Percentiles rank a stretch among this genome's conserved stretches.
Evolutionary conservation across 1,284 basidiomycete genomes (phyloP).

Genomic region (Trametes sp.): DNA sequence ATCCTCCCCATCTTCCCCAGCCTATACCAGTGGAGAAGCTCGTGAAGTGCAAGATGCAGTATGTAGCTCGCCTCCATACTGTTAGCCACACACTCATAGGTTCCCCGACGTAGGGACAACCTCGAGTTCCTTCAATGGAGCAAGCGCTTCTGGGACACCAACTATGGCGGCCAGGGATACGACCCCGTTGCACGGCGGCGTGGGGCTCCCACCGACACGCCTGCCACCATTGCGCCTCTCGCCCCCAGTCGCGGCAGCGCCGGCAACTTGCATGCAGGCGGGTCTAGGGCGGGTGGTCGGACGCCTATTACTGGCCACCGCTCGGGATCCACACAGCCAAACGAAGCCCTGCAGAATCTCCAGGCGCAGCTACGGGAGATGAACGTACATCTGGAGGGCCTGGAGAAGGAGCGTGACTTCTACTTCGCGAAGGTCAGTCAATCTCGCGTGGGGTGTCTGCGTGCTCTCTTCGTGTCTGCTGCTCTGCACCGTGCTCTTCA

Average conservation of each 20-base stretch:
- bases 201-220: conserved; percentile 76
- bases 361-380: conserved; percentile 87
- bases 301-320: conserved; percentile 77
- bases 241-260: conserved; percentile 47
- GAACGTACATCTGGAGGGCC: conserved; percentile 82
- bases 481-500: not conserved
- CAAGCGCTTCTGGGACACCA: conserved; percentile 94
- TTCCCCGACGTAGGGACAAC: conserved; percentile 75
- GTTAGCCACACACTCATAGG: conserved; percentile 12
- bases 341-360: conserved; percentile 68
- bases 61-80: conserved; percentile 49
- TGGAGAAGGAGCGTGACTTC: conserved; percentile 97
- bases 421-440: conserved; percentile 92
- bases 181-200: conserved; percentile 86
- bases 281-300: conserved; percentile 61
- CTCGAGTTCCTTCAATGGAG: conserved; percentile 99
- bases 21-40: conserved; percentile 94
- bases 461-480: not conserved
- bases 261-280: conserved; percentile 44
- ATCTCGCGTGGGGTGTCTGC: not conserved
- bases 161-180: conserved; percentile 90
- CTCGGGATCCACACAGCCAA: conserved; percentile 64
- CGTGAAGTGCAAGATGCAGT: conserved; percentile 99
- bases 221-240: conserved; percentile 80
- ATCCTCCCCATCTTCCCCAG: conserved; percentile 53